Conservation (phyloP, 2,329 filamentous ascomycete species). For the Blastomyces percursus region DNA sequence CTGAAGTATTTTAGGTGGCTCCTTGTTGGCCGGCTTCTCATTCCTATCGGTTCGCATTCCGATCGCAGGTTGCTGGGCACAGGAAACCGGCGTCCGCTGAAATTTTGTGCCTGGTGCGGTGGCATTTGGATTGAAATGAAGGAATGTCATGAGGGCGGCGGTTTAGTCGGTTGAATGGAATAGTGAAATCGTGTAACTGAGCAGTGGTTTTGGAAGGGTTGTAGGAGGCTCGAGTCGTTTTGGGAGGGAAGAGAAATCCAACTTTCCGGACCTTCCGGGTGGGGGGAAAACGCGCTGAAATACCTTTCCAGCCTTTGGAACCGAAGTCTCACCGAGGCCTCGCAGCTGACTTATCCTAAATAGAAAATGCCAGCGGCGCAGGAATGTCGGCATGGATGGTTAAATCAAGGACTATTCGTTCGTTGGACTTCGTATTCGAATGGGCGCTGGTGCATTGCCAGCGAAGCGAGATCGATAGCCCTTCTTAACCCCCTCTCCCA, state of each 20-base stretch:
- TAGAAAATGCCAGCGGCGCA: not conserved
- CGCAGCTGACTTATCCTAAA: not conserved
- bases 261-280: not conserved
- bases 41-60: not conserved
- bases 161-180: not conserved
- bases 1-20: not conserved
- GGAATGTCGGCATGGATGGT: not conserved
- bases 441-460: no score
- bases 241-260: not conserved
- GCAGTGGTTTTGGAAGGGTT: not conserved
- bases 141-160: not conserved
- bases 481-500: no score
- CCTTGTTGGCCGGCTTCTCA: not conserved
- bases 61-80: not conserved
- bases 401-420: not conserved
- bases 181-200: not conserved
- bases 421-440: no score
- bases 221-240: not conserved
- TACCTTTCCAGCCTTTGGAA: not conserved
- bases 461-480: no score
- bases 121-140: not conserved
- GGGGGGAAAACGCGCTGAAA: not conserved
- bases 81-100: not conserved
- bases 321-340: no score
- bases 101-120: not conserved